Evolutionary conservation across 257 asterid genomes (phyloP), one percentile per base, ranked within the genome.

Genomic region (Solanum virginianum): DNA sequence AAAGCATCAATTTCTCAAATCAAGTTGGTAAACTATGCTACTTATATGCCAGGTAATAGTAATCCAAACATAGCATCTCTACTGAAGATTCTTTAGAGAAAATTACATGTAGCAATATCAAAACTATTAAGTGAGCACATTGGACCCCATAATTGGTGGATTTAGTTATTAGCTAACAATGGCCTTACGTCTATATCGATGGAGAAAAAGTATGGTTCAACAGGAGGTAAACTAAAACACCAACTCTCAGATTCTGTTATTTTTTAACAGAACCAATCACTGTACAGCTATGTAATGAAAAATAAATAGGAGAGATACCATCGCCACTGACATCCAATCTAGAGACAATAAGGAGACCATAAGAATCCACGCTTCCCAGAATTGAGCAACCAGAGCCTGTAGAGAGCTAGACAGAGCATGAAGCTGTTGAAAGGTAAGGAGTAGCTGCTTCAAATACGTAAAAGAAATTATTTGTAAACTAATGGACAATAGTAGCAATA

Each of bases 301-400:
- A 36, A 15, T 10, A 29, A 70, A 66, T 49, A 45, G 85, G 77
- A 75, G 85, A 54, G 63, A 82, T 86, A 91, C 97, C 97, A 84
- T 90, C 83, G 85, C 85, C 77, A 88, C 86, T 81, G 53, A 88
- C 86, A 86, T 93, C 90, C 90, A 96, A 68, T 91, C 89, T 92
- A 68, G 99, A 94, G 84, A 96, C 99, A 86, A 96, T 93, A 84
- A 95, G 94, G 84, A 93, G 94, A 39, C 99, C 99, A 82, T 91
- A 91, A 56, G 94, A 91, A 91, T 96, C 98, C 62, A 95, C 98
- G 82, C 98, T 96, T 87, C 99, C 99, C 92, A 96, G 86, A 13
- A 93, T 81, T 81, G 89, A 92, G 92, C 89, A 89, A 86, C 87
- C 93, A 88, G 63, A 87, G 81, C 92, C 98, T 92, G 91, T 80